A percentile compares a stretch with the other conserved stretches of the same genome.
These are phyloP conservation scores for Sherardia arvensis DNA, from an alignment of 257 asterid genomes.

Conservation along the genomic window DNA sequence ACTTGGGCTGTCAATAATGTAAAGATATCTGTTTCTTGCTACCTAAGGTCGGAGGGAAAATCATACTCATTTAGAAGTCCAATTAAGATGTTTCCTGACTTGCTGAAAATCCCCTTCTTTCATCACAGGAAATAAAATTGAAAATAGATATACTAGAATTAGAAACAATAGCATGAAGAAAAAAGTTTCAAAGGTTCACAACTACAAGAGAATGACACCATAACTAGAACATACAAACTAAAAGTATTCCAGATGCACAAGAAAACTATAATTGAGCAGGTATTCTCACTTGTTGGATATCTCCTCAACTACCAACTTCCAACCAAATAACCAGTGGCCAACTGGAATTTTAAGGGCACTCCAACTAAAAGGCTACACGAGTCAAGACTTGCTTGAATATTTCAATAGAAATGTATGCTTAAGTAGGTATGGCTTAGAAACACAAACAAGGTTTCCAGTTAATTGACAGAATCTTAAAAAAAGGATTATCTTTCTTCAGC, in stretches of 20 bases:
- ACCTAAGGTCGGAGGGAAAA: no score
- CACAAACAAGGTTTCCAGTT: background rate
- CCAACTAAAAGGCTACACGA: background rate
- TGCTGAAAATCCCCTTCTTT: background rate
- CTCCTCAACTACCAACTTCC: background rate
- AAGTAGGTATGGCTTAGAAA: background rate
- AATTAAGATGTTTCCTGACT: background rate
- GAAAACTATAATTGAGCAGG: background rate
- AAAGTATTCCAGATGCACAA: background rate
- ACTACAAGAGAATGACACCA: background rate
- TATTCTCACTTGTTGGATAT: background rate
- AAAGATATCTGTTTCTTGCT: no score
- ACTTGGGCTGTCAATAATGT: background rate
- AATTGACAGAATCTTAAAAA: background rate
- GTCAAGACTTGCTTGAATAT: background rate
- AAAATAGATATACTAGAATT: background rate
- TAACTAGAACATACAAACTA: background rate
- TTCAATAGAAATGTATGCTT: background rate
- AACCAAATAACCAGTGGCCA: background rate
- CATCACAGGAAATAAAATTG: background rate
- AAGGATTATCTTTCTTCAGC: background rate
- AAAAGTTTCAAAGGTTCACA: background rate
- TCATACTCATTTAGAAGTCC: background rate
- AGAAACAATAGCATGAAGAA: background rate
- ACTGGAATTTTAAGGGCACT: background rate